Percentiles rank a stretch among this genome's conserved stretches.
phyloP scores from a whole-genome alignment of 805 yeast species.

The Barnettozyma pratensis region DNA sequence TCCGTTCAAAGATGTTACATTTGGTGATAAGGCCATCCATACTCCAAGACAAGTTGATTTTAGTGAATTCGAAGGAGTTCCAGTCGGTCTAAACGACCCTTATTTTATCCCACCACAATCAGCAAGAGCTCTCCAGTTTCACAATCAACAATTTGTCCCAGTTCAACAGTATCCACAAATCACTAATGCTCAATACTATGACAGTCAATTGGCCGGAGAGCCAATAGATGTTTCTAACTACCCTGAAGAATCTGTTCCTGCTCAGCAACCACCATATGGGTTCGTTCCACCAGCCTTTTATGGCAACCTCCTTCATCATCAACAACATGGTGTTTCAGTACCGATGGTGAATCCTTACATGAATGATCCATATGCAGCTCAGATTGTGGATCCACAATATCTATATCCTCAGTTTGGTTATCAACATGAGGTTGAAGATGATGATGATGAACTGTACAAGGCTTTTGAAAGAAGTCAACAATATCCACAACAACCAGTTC shows the following conservation, averaged over 20 bases:
- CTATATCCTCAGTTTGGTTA: constrained; percentile 2
- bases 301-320: not conserved
- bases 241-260: constrained; percentile 4
- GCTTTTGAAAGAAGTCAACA: constrained; percentile 2
- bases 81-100: not conserved
- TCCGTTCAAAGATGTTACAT: constrained; percentile 21
- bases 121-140: not conserved
- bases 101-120: constrained; percentile 1
- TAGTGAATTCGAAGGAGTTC: constrained; percentile 1
- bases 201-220: constrained; percentile 15
- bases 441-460: constrained; percentile 13
- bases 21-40: constrained; percentile 7
- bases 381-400: not conserved
- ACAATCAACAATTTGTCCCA: not conserved
- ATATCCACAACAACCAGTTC: not conserved
- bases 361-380: constrained; percentile 7
- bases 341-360: not conserved
- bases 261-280: not conserved
- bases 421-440: constrained; percentile 5
- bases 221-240: constrained; percentile 2
- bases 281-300: constrained; percentile 5
- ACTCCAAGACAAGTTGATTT: not conserved
- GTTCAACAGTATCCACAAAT: constrained; percentile 13
- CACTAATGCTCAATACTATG: constrained; percentile 26
- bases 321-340: not conserved